Conservation (phyloP, 1,284 basidiomycete species). For the Naganishia liquefaciens region DNA sequence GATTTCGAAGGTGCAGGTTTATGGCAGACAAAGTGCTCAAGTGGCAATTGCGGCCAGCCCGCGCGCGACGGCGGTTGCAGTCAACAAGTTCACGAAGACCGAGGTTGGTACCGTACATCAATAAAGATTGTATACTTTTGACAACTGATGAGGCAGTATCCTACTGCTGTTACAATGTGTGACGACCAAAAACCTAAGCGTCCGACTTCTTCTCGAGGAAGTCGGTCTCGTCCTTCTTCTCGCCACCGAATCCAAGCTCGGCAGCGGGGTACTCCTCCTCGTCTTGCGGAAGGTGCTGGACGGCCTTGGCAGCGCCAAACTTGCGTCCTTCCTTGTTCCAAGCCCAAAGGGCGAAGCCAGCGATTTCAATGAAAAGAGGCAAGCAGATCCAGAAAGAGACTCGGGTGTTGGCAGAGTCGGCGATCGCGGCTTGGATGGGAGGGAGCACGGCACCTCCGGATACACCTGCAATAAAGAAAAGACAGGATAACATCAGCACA, state of each 20-base stretch:
- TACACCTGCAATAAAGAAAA: constrained; percentile 59
- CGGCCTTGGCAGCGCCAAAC: constrained; percentile 28
- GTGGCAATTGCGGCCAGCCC: no score
- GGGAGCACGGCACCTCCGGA: constrained; percentile 76
- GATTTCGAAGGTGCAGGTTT: no score
- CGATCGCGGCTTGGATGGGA: constrained; percentile 67
- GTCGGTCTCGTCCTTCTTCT: constrained; percentile 30
- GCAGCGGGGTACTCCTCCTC: constrained; percentile 25
- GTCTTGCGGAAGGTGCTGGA: constrained; percentile 6
- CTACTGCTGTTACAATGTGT: constrained; percentile 17
- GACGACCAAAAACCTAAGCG: background rate
- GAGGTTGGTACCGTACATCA: background rate
- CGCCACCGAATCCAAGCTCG: constrained; percentile 30
- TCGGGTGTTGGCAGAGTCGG: constrained; percentile 56
- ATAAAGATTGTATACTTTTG: constrained; percentile 7
- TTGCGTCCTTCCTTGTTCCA: constrained; percentile 51
- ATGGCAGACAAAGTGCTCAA: no score
- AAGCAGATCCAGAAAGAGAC: constrained; percentile 51
- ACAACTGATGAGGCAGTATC: constrained; percentile 23
- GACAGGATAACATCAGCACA: constrained; percentile 39
- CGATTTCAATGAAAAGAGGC: constrained; percentile 53
- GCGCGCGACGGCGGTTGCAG: no score
- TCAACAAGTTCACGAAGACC: no score
- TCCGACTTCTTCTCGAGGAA: constrained; percentile 31
- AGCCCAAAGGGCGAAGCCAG: constrained; percentile 46